Base-by-base conservation (phyloP, 768 basidiomycete genomes). In the Lactifluus piperatus region DNA sequence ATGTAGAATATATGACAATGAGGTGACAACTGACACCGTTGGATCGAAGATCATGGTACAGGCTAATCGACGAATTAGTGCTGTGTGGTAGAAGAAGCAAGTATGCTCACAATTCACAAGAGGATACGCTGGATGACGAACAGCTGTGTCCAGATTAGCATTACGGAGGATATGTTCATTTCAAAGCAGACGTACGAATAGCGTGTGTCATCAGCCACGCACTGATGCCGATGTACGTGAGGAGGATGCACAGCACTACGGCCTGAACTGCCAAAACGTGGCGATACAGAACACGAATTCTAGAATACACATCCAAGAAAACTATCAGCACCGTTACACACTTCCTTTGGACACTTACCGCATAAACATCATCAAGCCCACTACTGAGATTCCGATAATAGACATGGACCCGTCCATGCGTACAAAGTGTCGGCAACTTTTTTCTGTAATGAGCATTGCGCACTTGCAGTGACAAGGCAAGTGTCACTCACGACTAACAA, bases 311-410 rank as follows among this genome's bases (percentile, higher is more conserved):
- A n/a, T 20, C 32, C 29, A 22, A 34, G 43, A 7, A n/a, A n/a
- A n/a, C n/a, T 4, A 39, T n/a, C 8, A 5, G 36, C 24, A 20
- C 3, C 20, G 3, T 43, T 11, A 11, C 26, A 29, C 11, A 10
- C 26, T 27, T 10, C 11, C 22, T 27, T 20, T 27, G 9, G 32
- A 45, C 13, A 36, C 72, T 66, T 60, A 75, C 73, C 82, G 79
- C 5, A 82, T 62, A 20, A 81, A 70, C 82, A 84, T 82, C 81
- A 83, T 82, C 18, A 81, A 61, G 3, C 76, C 80, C 0, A 79
- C 77, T 22, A 79, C 68, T 34, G 77, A 73, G 51, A 83, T 76
- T 0, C 78, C 81, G 14, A 79, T 78, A 49, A 80, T 73, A 0
- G 79, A 79, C 70, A 79, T 81, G 29, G 75, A 57, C 0, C 72